A percentile compares a stretch with the other conserved stretches of the same genome.
Evolutionary conservation across 2,329 filamentous ascomycete species (phyloP).

Genomic region (Mycosphaerella arachidis): DNA sequence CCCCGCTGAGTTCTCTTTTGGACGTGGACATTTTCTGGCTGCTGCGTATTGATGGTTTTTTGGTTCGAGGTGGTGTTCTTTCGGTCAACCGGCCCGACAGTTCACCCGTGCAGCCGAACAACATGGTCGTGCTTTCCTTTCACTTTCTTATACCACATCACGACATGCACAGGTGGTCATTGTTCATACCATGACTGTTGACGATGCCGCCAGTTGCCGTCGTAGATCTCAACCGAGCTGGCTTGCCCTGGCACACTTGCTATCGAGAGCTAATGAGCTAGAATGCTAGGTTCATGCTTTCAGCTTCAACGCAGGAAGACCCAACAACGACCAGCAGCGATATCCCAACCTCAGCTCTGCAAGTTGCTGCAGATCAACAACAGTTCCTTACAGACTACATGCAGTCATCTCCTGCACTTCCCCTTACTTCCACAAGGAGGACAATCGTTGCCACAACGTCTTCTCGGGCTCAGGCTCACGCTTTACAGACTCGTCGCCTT

Average conservation of each 20-base stretch:
- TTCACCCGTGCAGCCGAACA: conserved; percentile 1
- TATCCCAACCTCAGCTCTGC: not conserved
- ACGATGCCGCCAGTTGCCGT: not conserved
- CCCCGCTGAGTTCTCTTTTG: not conserved
- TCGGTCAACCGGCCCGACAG: conserved; percentile 1
- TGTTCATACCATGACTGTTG: not conserved
- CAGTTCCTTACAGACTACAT: too few species aligned
- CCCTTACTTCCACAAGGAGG: too few species aligned
- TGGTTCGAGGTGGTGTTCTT: not conserved
- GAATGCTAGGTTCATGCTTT: not conserved
- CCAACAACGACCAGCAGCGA: not conserved
- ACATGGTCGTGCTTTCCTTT: not conserved
- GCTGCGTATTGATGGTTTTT: not conserved
- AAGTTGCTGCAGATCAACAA: not conserved
- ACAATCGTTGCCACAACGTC: too few species aligned
- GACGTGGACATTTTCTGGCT: not conserved
- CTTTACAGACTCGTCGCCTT: not conserved
- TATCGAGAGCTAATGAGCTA: not conserved
- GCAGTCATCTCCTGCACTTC: too few species aligned
- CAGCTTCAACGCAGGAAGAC: not conserved
- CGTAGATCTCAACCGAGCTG: too few species aligned
- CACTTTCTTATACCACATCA: not conserved
- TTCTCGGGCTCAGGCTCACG: too few species aligned
- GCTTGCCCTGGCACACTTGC: not conserved
- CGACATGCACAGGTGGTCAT: not conserved